These are phyloP conservation scores for Lentinula boryana DNA, from an alignment of 768 basidiomycete genomes.

Conservation along the genomic window DNA sequence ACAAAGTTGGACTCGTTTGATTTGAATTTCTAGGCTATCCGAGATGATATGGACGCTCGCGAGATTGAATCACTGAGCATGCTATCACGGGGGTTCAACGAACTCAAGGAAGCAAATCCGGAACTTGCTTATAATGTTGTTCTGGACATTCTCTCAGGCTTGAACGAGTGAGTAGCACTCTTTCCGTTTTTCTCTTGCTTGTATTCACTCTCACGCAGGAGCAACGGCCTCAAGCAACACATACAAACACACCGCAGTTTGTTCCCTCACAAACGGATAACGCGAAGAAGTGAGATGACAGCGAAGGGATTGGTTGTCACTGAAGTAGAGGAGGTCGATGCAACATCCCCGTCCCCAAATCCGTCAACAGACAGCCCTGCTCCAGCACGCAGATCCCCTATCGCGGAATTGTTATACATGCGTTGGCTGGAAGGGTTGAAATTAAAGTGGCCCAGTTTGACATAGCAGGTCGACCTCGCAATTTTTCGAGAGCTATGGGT, in stretches of 20 bases:
- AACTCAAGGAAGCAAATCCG: slow-evolving; percentile 78
- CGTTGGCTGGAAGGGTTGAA: slow-evolving; percentile 92
- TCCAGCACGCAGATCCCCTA: slow-evolving; percentile 70
- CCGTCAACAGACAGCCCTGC: slow-evolving; percentile 38
- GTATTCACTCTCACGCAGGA: slow-evolving; percentile 22
- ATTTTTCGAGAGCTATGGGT: neutral
- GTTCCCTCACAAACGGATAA: slow-evolving; percentile 78
- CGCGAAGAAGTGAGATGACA: slow-evolving; percentile 82
- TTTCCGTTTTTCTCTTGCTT: slow-evolving; percentile 22
- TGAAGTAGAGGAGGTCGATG: slow-evolving; percentile 56
- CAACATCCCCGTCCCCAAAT: slow-evolving; percentile 13
- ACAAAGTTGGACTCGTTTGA: slow-evolving; percentile 6
- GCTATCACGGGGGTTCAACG: slow-evolving; percentile 84
- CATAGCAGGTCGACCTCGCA: slow-evolving; percentile 14
- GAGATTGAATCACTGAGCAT: slow-evolving; percentile 88
- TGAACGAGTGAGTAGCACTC: slow-evolving; percentile 66
- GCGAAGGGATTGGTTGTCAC: slow-evolving; percentile 78
- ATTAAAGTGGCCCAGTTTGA: slow-evolving; percentile 82
- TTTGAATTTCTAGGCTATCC: slow-evolving; percentile 45
- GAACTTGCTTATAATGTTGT: slow-evolving; percentile 83
- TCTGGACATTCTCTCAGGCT: slow-evolving; percentile 82
- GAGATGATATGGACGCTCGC: slow-evolving; percentile 81
- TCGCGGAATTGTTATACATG: slow-evolving; percentile 94
- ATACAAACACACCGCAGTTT: slow-evolving; percentile 74
- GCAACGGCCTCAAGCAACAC: slow-evolving; percentile 79